Evolutionary conservation across 2,329 filamentous ascomycete genomes (phyloP).

Genomic region (Myriosclerotinia curreyana): DNA sequence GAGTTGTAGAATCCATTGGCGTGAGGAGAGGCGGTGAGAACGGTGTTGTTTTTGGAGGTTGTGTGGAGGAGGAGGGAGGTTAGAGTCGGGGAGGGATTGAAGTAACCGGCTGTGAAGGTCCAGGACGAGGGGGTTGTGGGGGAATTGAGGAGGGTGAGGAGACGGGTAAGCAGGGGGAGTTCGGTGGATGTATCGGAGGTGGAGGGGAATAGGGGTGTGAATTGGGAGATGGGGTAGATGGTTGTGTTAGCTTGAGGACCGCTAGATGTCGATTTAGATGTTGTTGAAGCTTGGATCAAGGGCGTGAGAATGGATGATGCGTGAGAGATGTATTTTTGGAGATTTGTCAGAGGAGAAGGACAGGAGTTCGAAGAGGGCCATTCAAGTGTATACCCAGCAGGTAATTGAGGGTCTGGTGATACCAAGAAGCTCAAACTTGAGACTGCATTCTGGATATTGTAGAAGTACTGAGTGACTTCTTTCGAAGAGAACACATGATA

Average conservation of each 20-base stretch:
- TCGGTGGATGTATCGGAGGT: conserved; percentile 81
- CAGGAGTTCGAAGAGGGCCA: conserved; percentile 77
- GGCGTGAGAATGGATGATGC: conserved; percentile 65
- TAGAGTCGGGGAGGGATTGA: conserved; percentile 88
- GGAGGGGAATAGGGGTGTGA: conserved; percentile 77
- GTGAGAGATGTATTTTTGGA: conserved; percentile 64
- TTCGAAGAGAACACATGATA: conserved; percentile 87
- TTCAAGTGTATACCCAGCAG: conserved; percentile 57
- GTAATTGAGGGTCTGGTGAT: conserved; percentile 54
- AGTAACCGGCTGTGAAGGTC: conserved; percentile 98
- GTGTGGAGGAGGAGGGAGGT: conserved; percentile 76
- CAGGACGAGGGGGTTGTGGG: conserved; percentile 71
- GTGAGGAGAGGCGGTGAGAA: conserved; percentile 88
- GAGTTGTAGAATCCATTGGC: conserved; percentile 96
- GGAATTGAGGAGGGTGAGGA: conserved; percentile 65
- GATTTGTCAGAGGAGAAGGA: conserved; percentile 69
- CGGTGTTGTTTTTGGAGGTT: conserved; percentile 58
- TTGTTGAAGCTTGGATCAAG: conserved; percentile 51
- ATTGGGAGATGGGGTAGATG: conserved; percentile 82
- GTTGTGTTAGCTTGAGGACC: conserved; percentile 54
- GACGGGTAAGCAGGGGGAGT: conserved; percentile 71
- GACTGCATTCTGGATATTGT: conserved; percentile 70
- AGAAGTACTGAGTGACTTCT: conserved; percentile 79
- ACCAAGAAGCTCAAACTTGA: conserved; percentile 80
- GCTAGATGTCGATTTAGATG: not conserved